phyloP scores from a whole-genome alignment of 139 green algal species.

The Volvox reticuliferus region DNA sequence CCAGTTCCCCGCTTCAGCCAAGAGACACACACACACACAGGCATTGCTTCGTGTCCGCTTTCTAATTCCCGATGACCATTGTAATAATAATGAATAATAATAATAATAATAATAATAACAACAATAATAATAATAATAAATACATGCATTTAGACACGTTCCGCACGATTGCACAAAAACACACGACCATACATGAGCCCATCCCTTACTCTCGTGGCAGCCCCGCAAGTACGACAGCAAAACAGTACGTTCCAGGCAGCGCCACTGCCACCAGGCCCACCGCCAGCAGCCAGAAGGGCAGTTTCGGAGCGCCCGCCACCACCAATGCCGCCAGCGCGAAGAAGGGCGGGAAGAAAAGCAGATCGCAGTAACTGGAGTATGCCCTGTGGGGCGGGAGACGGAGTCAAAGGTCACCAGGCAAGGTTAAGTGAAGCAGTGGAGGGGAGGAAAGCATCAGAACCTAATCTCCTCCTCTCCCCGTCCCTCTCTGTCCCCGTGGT shows the following conservation, averaged over 20 bases:
- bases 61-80: neutral
- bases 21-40: neutral
- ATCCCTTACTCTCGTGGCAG: neutral
- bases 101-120: too few species aligned
- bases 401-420: neutral
- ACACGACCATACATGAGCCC: too few species aligned
- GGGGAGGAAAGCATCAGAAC: neutral
- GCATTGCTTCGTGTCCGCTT: neutral
- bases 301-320: neutral
- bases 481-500: too few species aligned
- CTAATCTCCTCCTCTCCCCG: neutral
- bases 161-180: too few species aligned
- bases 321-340: neutral
- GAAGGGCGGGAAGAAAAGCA: constrained; percentile 37
- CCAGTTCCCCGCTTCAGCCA: neutral
- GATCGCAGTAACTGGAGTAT: constrained; percentile 14
- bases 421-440: too few species aligned
- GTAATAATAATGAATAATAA: too few species aligned
- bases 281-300: constrained; percentile 36
- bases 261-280: neutral
- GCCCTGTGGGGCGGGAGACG: constrained; percentile 9
- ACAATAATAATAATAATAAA: too few species aligned
- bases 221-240: neutral
- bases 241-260: neutral
- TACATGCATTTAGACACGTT: too few species aligned